phyloP scores from a whole-genome alignment of 345 rosid genomes.

The Gynandropsis gynandra region DNA sequence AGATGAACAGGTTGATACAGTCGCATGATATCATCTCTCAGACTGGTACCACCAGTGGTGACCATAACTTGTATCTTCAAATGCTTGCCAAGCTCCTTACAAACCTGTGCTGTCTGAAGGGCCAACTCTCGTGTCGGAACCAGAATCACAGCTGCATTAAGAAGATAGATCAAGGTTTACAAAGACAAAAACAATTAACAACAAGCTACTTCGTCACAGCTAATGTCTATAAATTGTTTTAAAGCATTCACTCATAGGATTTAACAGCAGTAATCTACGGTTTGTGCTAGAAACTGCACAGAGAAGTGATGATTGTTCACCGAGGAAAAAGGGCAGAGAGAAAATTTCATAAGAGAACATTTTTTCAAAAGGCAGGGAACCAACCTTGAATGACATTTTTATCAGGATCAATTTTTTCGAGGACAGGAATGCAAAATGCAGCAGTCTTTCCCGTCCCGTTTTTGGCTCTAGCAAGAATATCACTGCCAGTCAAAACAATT shows the following conservation, averaged over 20 bases:
- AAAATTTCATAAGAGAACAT: slow-evolving; percentile 5
- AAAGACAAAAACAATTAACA: neutral
- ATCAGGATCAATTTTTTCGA: slow-evolving; percentile 94
- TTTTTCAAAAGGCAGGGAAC: slow-evolving; percentile 6
- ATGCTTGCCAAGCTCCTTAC: slow-evolving; percentile 97
- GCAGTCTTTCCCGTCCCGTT: slow-evolving; percentile 99
- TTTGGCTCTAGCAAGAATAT: slow-evolving; percentile 99
- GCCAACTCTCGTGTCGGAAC: slow-evolving; percentile 98
- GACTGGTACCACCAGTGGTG: slow-evolving; percentile 98
- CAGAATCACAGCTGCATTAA: slow-evolving; percentile 69
- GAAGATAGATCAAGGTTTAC: neutral
- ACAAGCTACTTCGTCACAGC: neutral
- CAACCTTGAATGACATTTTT: slow-evolving; percentile 94
- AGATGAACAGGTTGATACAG: slow-evolving; percentile 96
- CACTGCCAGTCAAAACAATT: slow-evolving; percentile 97
- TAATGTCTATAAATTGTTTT: too few species aligned
- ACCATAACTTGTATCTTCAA: slow-evolving; percentile 96
- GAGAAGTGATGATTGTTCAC: neutral
- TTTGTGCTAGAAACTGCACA: slow-evolving; percentile 1
- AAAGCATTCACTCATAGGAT: neutral
- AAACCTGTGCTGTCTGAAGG: slow-evolving; percentile 97
- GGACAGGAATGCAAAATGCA: slow-evolving; percentile 93
- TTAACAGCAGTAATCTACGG: too few species aligned
- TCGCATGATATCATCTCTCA: slow-evolving; percentile 99
- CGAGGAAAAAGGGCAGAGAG: neutral